phyloP scores from a whole-genome alignment of 2,329 filamentous ascomycete genomes.

The Diaporthe vexans region DNA sequence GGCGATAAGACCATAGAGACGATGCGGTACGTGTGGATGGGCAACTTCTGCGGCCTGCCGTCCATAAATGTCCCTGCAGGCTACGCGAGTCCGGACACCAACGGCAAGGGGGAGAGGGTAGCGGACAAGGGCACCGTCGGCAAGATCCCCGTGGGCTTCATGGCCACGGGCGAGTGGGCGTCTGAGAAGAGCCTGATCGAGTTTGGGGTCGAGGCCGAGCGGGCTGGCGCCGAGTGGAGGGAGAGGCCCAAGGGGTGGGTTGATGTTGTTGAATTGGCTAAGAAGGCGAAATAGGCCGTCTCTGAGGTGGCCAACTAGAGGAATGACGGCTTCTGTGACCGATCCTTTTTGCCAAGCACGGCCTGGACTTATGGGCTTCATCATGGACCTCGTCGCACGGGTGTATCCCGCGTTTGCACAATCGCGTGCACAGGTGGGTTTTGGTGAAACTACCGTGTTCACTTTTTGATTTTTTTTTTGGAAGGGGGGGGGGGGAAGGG shows the following conservation, averaged over 20 bases:
- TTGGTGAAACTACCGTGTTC: neutral
- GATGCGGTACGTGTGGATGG: constrained; percentile 67
- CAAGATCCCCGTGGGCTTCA: constrained; percentile 66
- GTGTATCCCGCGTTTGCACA: neutral
- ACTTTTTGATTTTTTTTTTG: neutral
- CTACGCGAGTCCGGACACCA: constrained; percentile 56
- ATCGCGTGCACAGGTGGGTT: neutral
- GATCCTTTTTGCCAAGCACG: neutral
- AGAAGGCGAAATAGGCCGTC: constrained; percentile 44
- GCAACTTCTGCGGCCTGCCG: constrained; percentile 64
- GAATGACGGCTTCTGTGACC: neutral
- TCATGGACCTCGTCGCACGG: neutral
- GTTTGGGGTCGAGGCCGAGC: constrained; percentile 63
- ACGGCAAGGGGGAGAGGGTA: constrained; percentile 49
- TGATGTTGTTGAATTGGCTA: constrained; percentile 58
- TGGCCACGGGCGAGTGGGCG: constrained; percentile 70
- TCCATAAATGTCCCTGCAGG: constrained; percentile 61
- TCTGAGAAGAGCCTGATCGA: constrained; percentile 62
- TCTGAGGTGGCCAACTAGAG: neutral
- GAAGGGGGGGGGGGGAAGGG: too few relatives aligned
- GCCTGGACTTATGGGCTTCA: neutral
- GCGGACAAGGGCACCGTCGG: constrained; percentile 52
- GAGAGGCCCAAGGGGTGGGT: constrained; percentile 58
- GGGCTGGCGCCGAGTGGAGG: constrained; percentile 51
- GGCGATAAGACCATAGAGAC: constrained; percentile 60